Evolutionary conservation across 2,329 filamentous ascomycete species (phyloP), one percentile per base, ranked within the genome.

Genomic region (Fusarium sacchari): DNA sequence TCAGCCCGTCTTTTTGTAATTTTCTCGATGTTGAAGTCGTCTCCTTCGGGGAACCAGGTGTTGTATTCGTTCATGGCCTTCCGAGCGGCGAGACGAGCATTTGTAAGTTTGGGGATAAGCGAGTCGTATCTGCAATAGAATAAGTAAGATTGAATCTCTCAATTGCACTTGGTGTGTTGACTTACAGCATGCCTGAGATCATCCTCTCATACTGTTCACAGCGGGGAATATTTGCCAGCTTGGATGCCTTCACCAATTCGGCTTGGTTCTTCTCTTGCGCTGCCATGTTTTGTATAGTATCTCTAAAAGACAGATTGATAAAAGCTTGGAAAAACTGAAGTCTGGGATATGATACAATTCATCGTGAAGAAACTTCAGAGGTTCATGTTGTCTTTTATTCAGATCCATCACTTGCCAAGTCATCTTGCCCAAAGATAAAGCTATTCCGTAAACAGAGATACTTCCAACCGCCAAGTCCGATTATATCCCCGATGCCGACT

Each of bases 131-230:
- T 87, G 0, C 1, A 42, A 6, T 7, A 7, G 15, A 2, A 1
- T 17, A 0, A 17, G 26, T 30, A 0, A 49, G 4, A 12, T 17
- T 2, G 7, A 3, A 1, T 1, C 7, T 6, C n/a, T 7, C 5
- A 8, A n/a, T n/a, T 14, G 12, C 11, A 1, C 7, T 14, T 0
- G 1, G 7, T 7, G 13, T 3, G 26, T 13, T 28, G 1, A 69
- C 58, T 73, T 78, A 89, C 88, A 90, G 82, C 83, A 91, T 88
- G 34, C 89, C 89, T 0, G 88, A 91, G 53, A 91, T 88, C 88
- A 91, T 91, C 76, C 87, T 88, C 76, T 91, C 88, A 60, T 90
- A 91, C 67, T 90, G 86, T 13, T 90, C 89, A 66, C 87, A 87
- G 83, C 86, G 88, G 1, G 88, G 88, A 4, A 87, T 82, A 68